Evolutionary conservation across 1,139 yeast genomes (phyloP).

Genomic region (Candida sojae): DNA sequence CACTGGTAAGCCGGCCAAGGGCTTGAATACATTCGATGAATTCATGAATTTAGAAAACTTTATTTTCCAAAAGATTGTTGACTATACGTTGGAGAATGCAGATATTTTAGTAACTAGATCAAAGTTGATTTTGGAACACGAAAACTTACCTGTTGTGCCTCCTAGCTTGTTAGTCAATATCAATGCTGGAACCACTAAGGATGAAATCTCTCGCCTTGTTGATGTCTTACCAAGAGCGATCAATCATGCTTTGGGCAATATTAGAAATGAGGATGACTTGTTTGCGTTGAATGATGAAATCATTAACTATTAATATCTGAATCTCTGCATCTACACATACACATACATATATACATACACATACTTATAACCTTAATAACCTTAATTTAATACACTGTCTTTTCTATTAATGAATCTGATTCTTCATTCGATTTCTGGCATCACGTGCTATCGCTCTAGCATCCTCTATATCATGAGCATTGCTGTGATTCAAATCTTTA

Average conservation of each 20-base stretch:
- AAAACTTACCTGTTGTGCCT: slow-evolving; percentile 65
- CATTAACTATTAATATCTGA: slow-evolving; percentile 9
- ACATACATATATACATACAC: not conserved
- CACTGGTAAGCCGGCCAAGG: slow-evolving; percentile 40
- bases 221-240: slow-evolving; percentile 19
- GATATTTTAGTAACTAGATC: slow-evolving; percentile 70
- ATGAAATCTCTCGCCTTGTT: slow-evolving; percentile 47
- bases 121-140: slow-evolving; percentile 71
- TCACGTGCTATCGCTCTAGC: slow-evolving; percentile 84
- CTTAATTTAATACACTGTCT: not conserved
- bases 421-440: slow-evolving; percentile 48
- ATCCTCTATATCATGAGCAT: slow-evolving; percentile 85
- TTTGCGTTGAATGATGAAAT: slow-evolving; percentile 22
- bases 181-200: slow-evolving; percentile 52
- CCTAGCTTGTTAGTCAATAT: slow-evolving; percentile 71
- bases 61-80: slow-evolving; percentile 64
- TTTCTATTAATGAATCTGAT: slow-evolving; percentile 2
- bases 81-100: slow-evolving; percentile 47
- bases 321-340: not conserved
- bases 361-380: slow-evolving; percentile 1
- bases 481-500: slow-evolving; percentile 70
- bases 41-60: slow-evolving; percentile 60
- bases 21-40: slow-evolving; percentile 37
- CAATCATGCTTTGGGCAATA: slow-evolving; percentile 18
- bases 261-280: slow-evolving; percentile 20